Conservation (phyloP, 768 basidiomycete genomes). For the Leucogyrophana mollusca region DNA sequence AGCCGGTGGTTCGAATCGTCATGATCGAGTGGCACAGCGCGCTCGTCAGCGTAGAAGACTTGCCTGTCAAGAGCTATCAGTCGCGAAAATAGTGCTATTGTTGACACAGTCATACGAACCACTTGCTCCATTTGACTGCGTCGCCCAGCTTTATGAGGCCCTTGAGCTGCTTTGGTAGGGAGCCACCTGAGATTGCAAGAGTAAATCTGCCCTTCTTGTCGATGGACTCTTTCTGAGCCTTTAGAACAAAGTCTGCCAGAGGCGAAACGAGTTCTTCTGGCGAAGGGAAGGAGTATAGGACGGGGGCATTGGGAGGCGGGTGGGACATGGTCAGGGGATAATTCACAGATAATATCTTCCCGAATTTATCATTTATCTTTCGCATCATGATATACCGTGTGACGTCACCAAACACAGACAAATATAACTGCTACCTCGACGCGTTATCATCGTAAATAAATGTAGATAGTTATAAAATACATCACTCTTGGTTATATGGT, state of each 20-base stretch:
- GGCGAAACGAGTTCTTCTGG: conserved; percentile 53
- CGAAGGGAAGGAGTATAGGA: conserved; percentile 70
- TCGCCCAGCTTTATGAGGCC: conserved; percentile 55
- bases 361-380: conserved; percentile 1
- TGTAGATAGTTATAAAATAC: too few species aligned
- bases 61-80: conserved; percentile 59
- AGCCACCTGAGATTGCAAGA: conserved; percentile 91
- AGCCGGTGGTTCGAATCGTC: conserved; percentile 89
- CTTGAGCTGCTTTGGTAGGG: conserved; percentile 78
- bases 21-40: conserved; percentile 89
- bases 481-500: too few species aligned
- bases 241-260: conserved; percentile 80
- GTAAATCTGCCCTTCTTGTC: conserved; percentile 89
- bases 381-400: conserved; percentile 8
- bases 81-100: background rate
- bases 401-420: conserved; percentile 29
- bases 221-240: conserved; percentile 87
- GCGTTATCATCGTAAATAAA: background rate
- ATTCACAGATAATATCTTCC: conserved; percentile 1
- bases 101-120: conserved; percentile 49
- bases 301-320: conserved; percentile 60
- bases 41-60: conserved; percentile 96
- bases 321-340: conserved; percentile 33
- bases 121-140: conserved; percentile 89
- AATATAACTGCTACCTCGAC: conserved; percentile 11